These are phyloP conservation scores for Alternaria solani DNA, from an alignment of 2,329 filamentous ascomycete species.

Conservation along the genomic window DNA sequence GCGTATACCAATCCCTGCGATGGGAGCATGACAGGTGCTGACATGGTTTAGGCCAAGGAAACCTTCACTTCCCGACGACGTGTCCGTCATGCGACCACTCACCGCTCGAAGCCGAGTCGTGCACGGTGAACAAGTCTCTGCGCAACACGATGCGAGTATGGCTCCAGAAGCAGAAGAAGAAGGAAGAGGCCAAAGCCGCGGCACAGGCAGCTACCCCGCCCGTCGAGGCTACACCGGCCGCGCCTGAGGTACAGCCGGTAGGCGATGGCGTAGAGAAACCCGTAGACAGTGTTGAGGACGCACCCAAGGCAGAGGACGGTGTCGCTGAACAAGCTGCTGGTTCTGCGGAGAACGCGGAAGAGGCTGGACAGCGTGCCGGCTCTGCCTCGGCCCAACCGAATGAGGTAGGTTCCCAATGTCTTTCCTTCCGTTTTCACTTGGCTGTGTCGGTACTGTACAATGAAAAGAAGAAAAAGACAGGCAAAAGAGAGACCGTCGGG, in stretches of 20 bases:
- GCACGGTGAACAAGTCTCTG: conserved; percentile 88
- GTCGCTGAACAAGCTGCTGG: conserved; percentile 16
- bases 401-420: conserved; percentile 34
- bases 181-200: conserved; percentile 48
- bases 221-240: conserved; percentile 28
- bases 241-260: conserved; percentile 31
- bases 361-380: conserved; percentile 24
- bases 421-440: conserved; percentile 2
- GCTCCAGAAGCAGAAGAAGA: conserved; percentile 84
- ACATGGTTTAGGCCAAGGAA: conserved; percentile 37
- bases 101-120: conserved; percentile 84
- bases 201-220: conserved; percentile 40
- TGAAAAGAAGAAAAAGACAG: conserved; percentile 8
- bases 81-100: conserved; percentile 95
- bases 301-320: conserved; percentile 20
- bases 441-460: conserved; percentile 13
- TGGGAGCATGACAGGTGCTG: conserved; percentile 1
- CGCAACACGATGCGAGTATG: conserved; percentile 93
- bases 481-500: conserved; percentile 5
- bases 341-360: conserved; percentile 22
- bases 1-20: conserved; percentile 48
- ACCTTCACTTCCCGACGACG: conserved; percentile 72
- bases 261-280: conserved; percentile 35
- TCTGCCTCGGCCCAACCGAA: conserved; percentile 30
- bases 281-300: conserved; percentile 42